phyloP scores from a whole-genome alignment of 805 yeast genomes.

The Suhomyces kilbournensis region DNA sequence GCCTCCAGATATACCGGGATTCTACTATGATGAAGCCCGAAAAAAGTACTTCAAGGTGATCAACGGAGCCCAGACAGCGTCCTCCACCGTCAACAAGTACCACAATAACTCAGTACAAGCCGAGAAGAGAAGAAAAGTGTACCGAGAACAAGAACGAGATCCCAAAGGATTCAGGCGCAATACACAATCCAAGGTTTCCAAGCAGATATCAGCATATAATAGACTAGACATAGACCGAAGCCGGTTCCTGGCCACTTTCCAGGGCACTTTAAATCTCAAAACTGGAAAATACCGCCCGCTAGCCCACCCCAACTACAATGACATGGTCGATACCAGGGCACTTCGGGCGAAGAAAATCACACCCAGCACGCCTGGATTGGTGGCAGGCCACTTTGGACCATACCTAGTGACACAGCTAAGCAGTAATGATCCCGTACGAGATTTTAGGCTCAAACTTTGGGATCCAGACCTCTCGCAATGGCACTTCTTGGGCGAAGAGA shows the following conservation, averaged over 20 bases:
- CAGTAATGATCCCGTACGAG: neutral
- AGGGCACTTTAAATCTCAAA: neutral
- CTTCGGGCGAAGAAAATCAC: neutral
- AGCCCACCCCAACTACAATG: neutral
- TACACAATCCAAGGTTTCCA: neutral
- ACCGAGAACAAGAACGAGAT: conserved; percentile 1
- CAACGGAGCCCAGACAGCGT: conserved; percentile 24
- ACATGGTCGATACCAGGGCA: neutral
- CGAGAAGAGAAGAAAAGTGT: conserved; percentile 15
- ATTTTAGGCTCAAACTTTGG: neutral
- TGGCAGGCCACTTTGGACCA: neutral
- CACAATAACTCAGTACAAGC: conserved; percentile 28
- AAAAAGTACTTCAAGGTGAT: conserved; percentile 31
- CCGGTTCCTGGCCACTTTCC: neutral
- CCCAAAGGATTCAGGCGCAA: neutral
- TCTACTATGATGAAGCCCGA: conserved; percentile 25
- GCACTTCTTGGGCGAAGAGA: neutral
- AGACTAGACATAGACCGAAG: neutral
- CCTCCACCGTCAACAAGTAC: conserved; percentile 16
- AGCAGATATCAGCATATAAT: neutral
- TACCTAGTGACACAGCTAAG: neutral
- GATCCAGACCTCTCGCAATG: neutral
- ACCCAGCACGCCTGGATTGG: neutral
- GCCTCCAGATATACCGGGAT: conserved; percentile 31
- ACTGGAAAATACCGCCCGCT: neutral